These are phyloP conservation scores for Mycosarcoma maydis DNA, from an alignment of 1,284 basidiomycete species.

Conservation along the genomic window DNA sequence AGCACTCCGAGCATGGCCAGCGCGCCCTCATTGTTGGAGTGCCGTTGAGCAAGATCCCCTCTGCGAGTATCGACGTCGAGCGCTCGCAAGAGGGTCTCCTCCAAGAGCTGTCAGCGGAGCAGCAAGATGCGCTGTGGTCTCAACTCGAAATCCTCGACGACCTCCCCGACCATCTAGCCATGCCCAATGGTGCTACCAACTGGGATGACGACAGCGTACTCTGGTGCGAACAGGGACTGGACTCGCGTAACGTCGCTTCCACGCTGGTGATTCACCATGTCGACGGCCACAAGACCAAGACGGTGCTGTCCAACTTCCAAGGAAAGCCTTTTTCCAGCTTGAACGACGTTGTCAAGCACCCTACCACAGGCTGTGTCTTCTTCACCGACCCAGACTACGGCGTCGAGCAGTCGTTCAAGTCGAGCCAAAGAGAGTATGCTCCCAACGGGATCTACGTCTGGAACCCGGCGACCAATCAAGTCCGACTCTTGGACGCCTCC, in stretches of 20 bases:
- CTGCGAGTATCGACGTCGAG: neutral
- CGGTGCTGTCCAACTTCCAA: constrained; percentile 13
- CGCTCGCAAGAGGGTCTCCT: constrained; percentile 10
- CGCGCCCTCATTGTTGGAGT: constrained; percentile 25
- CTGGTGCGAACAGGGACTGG: constrained; percentile 49
- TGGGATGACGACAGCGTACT: constrained; percentile 42
- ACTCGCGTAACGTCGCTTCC: constrained; percentile 23
- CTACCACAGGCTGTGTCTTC: constrained; percentile 38
- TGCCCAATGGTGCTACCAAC: constrained; percentile 41
- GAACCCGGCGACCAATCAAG: constrained; percentile 28
- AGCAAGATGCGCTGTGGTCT: constrained; percentile 28
- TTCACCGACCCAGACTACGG: constrained; percentile 57
- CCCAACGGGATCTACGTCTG: constrained; percentile 48
- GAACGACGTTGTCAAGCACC: constrained; percentile 46
- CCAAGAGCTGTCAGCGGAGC: constrained; percentile 9
- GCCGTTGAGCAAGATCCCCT: constrained; percentile 16
- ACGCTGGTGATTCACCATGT: constrained; percentile 33
- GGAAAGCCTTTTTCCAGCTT: constrained; percentile 50
- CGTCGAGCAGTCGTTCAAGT: constrained; percentile 48
- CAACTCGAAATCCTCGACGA: constrained; percentile 18
- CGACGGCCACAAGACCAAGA: constrained; percentile 5
- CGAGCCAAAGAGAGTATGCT: constrained; percentile 26
- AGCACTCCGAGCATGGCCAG: constrained; percentile 18
- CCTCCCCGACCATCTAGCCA: constrained; percentile 25
- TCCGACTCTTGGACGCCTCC: constrained; percentile 31